phyloP scores from a whole-genome alignment of 2,329 filamentous ascomycete species.

The Hymenoscyphus repandus region DNA sequence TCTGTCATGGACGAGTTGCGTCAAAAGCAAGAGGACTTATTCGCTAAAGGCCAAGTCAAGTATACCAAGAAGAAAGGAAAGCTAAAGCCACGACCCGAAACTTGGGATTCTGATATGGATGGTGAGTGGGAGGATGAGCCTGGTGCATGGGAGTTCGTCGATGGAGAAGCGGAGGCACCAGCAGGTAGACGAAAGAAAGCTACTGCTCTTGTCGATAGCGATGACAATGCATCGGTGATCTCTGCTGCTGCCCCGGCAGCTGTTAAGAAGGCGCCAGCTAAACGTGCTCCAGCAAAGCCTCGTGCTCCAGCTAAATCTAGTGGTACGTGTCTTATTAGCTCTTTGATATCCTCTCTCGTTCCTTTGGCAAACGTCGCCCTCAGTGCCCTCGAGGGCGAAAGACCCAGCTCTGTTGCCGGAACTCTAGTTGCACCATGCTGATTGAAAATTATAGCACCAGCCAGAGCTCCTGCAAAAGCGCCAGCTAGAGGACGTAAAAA shows the following conservation, averaged over 20 bases:
- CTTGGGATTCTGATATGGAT: constrained; percentile 87
- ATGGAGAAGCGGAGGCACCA: constrained; percentile 32
- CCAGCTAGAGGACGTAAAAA: constrained; percentile 40
- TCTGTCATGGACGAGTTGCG: constrained; percentile 70
- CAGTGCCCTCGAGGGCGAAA: background rate
- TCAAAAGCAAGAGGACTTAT: constrained; percentile 64
- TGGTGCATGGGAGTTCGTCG: constrained; percentile 50
- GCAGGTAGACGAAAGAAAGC: constrained; percentile 23
- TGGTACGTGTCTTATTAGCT: constrained; percentile 14
- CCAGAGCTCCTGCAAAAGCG: constrained; percentile 37
- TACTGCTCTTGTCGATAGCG: constrained; percentile 46
- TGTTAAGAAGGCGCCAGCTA: constrained; percentile 27
- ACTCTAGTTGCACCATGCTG: background rate
- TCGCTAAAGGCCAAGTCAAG: constrained; percentile 58
- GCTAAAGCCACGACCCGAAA: constrained; percentile 69
- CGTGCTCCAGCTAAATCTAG: constrained; percentile 35
- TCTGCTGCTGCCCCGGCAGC: constrained; percentile 33
- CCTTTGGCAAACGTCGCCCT: background rate
- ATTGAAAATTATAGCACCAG: constrained; percentile 16
- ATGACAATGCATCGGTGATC: constrained; percentile 42
- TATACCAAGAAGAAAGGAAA: constrained; percentile 43
- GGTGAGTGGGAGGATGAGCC: constrained; percentile 81
- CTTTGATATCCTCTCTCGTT: background rate
- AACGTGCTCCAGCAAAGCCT: constrained; percentile 36
- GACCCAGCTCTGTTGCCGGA: background rate